Conservation (phyloP, 176 grass and related monocot species). For the Aegilops speltoides region DNA sequence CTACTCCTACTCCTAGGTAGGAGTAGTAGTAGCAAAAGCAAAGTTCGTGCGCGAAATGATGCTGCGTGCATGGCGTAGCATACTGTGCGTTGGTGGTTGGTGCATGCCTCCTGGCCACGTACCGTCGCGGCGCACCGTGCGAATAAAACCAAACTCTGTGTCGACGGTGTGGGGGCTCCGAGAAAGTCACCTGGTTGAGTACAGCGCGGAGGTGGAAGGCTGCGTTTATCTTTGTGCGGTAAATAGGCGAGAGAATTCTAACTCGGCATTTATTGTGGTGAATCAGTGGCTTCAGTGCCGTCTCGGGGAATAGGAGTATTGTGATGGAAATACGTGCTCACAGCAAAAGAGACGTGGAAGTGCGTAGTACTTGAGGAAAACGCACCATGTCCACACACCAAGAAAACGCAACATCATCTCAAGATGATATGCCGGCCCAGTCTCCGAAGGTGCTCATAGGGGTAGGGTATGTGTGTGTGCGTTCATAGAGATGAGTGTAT, state of each 20-base stretch:
- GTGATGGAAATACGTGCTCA: background rate
- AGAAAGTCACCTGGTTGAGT: too few relatives aligned
- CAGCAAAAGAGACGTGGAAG: background rate
- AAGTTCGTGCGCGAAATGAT: background rate
- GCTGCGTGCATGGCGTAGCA: background rate
- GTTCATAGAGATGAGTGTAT: too few relatives aligned
- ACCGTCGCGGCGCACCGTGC: background rate
- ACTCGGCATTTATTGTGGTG: background rate
- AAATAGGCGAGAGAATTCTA: background rate
- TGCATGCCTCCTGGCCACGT: background rate
- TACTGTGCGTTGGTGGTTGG: background rate
- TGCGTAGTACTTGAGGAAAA: background rate
- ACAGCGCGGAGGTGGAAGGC: too few relatives aligned
- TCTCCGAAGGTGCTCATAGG: too few relatives aligned
- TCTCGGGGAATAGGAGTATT: background rate
- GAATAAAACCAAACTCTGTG: background rate
- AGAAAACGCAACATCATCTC: too few relatives aligned
- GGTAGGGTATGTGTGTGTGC: too few relatives aligned
- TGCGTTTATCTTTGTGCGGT: background rate
- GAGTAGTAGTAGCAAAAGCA: background rate
- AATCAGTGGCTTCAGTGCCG: background rate
- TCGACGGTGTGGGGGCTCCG: background rate
- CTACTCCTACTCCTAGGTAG: background rate
- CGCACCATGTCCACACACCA: too few relatives aligned
- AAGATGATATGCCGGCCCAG: too few relatives aligned